Base-by-base conservation (phyloP, 768 basidiomycete genomes). In the Holtermannia corniformis region DNA sequence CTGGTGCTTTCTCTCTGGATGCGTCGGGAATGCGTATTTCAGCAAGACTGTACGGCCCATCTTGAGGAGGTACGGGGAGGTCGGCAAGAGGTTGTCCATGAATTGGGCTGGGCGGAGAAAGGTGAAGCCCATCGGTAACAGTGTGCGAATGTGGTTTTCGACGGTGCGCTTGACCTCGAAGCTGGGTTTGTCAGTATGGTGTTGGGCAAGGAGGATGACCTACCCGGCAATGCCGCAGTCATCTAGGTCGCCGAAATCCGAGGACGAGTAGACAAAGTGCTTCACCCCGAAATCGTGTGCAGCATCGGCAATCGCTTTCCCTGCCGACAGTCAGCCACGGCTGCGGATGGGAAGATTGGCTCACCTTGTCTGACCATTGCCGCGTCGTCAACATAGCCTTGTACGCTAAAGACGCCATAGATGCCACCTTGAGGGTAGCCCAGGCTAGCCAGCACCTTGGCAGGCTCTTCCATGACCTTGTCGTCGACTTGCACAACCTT, bases 81-180 rank as follows among this genome's bases (percentile, higher is more conserved):
- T 24, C 13, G 59, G 56, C 14, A 52, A 21, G 32, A 44, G 51
- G 32, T 52, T 62, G 14, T 62, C 60, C 60, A 62, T 62, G 54
- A 62, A 62, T 49, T 62, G 60, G 19, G 51, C 57, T n/a, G 60
- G 57, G 14, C 55, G 54, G 28, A 62, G 51, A 45, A 58, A 50
- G 19, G 53, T 55, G 24, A 56, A 41, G 14, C n/a, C 14, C 21
- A 50, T 52, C 26, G 22, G 27, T 23, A 41, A 41, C 16, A 62
- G 48, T 3, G 57, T 56, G 11, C 19, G 10, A 47, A 62, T 55
- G 49, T 62, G 42, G 12, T 56, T 58, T 41, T 62, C 60, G 46
- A 62, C 60, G 14, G 22, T 46, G 32, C 57, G 24, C 41, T 62
- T 62, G 41, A 47, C 47, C 32, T 62, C 60, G 51, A 56, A 62